Evolutionary conservation across 495 filamentous ascomycete genomes (phyloP).

Genomic region (Rhizodiscina lignyota): DNA sequence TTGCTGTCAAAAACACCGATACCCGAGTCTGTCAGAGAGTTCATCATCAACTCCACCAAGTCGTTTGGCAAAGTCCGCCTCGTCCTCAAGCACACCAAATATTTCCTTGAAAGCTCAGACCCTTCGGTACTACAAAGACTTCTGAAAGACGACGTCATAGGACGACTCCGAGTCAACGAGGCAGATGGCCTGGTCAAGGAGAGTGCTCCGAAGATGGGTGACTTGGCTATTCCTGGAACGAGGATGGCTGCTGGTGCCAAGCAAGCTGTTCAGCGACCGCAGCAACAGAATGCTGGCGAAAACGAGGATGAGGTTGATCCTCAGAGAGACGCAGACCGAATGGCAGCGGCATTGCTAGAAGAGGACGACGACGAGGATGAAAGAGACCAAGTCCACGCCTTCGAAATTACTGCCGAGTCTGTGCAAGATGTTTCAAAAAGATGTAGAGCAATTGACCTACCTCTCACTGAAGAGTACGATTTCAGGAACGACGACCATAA

Average conservation of each 20-base stretch:
- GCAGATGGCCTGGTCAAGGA: conserved; percentile 58
- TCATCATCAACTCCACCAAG: conserved; percentile 69
- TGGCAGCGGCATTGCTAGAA: conserved; percentile 29
- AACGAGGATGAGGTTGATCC: conserved; percentile 32
- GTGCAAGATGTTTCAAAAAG: conserved; percentile 81
- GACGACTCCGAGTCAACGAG: conserved; percentile 42
- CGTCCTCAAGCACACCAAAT: conserved; percentile 83
- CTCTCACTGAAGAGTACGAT: conserved; percentile 92
- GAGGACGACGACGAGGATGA: conserved; percentile 84
- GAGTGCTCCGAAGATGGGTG: conserved; percentile 75
- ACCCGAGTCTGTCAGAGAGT: conserved; percentile 57
- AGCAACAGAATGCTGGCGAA: conserved; percentile 19
- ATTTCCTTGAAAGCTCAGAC: conserved; percentile 84
- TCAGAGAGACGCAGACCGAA: conserved; percentile 12
- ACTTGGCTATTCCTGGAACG: conserved; percentile 84
- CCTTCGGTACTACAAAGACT: conserved; percentile 69
- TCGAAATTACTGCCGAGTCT: conserved; percentile 62
- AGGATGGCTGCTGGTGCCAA: conserved; percentile 76
- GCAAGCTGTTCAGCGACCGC: conserved; percentile 33
- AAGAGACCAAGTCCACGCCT: conserved; percentile 78
- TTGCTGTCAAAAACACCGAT: conserved; percentile 74
- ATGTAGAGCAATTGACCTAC: conserved; percentile 71
- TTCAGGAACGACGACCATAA: conserved; percentile 89
- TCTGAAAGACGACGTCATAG: conserved; percentile 56
- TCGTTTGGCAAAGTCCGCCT: conserved; percentile 93